Base-by-base conservation (phyloP, 129 eudicot species). In the Apium graveolens region DNA sequence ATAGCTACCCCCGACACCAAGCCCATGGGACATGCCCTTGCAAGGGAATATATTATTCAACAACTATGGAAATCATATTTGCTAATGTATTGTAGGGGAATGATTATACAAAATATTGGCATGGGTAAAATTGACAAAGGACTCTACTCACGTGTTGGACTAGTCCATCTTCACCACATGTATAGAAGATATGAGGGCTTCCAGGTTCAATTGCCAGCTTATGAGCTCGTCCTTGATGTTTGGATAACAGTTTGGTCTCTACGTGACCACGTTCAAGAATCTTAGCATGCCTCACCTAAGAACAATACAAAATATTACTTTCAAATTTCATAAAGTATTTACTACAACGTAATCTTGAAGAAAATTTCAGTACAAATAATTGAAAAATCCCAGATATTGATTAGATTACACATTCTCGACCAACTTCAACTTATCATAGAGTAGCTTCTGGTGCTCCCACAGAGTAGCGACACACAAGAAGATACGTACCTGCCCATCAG, bases 141-240 rank as follows among this genome's bases (percentile, higher is more conserved):
- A 74, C 41, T 43, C 39, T 51, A 86, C 96, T 89, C 65, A 93
- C 98, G 85, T 86, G 98, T 55, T 91, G 98, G 77, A 91, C 97
- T 79, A 88, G 66, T 70, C 96, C 97, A 85, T 93, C 98, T 86
- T 93, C 98, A 62, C 96, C 98, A 70, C 97, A 93, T 5, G 93
- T 85, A 77, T 91, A 93, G 70, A 93, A 86, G 60, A 86, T 83
- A 75, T 89, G 91, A 60, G 97, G 89, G 84, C 93, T 91, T 51
- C 88, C 92, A 78, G 96, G 98, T 84, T 93, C 97, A 81, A 82
- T 84, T 53, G 96, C 97, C 86, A 93, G 81, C 80, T 91, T 93
- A 84, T 93, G 98, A 81, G 86, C 97, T 53, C 96, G 89, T 65
- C 93, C 93, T 11, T 84, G 87, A 86, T 93, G 98, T 71, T 77